Evolutionary conservation across 805 yeast species (phyloP).

Genomic region (Candida succiphila): DNA sequence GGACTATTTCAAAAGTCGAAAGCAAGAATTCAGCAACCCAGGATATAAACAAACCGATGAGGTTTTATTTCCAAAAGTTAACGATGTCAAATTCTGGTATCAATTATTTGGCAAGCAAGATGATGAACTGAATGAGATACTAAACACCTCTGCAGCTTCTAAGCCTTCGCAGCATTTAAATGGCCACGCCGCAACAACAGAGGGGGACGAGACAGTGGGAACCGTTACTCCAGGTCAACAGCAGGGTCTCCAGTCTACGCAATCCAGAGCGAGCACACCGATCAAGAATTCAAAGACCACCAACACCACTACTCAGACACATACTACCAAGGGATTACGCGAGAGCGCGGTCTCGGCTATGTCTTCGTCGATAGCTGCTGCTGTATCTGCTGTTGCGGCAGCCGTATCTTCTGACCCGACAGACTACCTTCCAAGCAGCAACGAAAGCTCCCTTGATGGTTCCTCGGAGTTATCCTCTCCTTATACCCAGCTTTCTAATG

Average conservation of each 20-base stretch:
- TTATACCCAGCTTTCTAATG: too few relatives aligned
- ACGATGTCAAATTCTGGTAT: constrained; percentile 78
- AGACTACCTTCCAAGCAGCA: not conserved
- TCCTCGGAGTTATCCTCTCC: too few relatives aligned
- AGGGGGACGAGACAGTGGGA: not conserved
- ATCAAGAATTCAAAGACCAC: too few relatives aligned
- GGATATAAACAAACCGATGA: constrained; percentile 28
- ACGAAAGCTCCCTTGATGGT: too few relatives aligned
- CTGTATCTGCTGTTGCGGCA: constrained; percentile 1
- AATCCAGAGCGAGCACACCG: not conserved
- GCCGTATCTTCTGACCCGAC: not conserved
- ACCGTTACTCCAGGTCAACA: too few relatives aligned
- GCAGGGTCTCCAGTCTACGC: too few relatives aligned
- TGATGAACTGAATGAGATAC: constrained; percentile 44
- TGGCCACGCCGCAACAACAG: not conserved
- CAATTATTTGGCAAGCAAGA: constrained; percentile 73
- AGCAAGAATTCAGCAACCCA: constrained; percentile 57
- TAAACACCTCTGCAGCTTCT: constrained; percentile 4
- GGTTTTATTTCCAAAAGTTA: constrained; percentile 50
- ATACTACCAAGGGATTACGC: not conserved
- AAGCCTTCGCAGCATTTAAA: not conserved
- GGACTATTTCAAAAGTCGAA: constrained; percentile 84
- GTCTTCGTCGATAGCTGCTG: not conserved
- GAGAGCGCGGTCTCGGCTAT: not conserved
- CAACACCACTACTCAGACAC: not conserved